These are phyloP conservation scores for Debaryomyces maramus DNA, from an alignment of 805 yeast species.

Conservation along the genomic window DNA sequence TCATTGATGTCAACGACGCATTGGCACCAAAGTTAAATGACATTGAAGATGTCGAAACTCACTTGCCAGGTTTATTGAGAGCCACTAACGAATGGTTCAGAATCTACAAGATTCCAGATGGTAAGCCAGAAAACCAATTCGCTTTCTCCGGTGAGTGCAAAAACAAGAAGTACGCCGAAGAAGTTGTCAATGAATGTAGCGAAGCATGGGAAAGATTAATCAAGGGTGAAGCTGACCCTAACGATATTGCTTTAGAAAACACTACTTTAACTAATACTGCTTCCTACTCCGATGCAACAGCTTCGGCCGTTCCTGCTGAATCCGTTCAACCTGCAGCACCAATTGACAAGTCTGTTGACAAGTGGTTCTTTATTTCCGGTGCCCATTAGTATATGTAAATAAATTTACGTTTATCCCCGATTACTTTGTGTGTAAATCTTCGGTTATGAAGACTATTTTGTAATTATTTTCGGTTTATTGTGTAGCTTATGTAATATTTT, in stretches of 20 bases:
- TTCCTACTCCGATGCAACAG: slow-evolving; percentile 45
- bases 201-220: slow-evolving; percentile 66
- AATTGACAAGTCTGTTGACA: slow-evolving; percentile 93
- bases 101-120: slow-evolving; percentile 80
- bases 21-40: slow-evolving; percentile 58
- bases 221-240: slow-evolving; percentile 39
- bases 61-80: slow-evolving; percentile 69
- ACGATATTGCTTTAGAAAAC: slow-evolving; percentile 74
- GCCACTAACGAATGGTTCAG: slow-evolving; percentile 79
- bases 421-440: no score
- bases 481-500: no score
- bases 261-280: slow-evolving; percentile 64
- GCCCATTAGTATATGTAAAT: slow-evolving; percentile 41
- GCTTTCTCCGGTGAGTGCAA: slow-evolving; percentile 71
- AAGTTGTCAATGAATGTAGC: slow-evolving; percentile 62
- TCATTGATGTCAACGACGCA: slow-evolving; percentile 66
- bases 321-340: slow-evolving; percentile 80
- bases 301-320: slow-evolving; percentile 65
- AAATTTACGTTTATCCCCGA: no score
- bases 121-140: slow-evolving; percentile 72
- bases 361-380: slow-evolving; percentile 97
- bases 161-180: slow-evolving; percentile 57
- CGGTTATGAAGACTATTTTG: no score
- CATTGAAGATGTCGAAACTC: slow-evolving; percentile 64
- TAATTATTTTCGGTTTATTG: no score